A percentile compares a stretch with the other conserved stretches of the same genome.
phyloP scores from a whole-genome alignment of 495 filamentous ascomycete species.

The Mycothermus thermophilus region DNA sequence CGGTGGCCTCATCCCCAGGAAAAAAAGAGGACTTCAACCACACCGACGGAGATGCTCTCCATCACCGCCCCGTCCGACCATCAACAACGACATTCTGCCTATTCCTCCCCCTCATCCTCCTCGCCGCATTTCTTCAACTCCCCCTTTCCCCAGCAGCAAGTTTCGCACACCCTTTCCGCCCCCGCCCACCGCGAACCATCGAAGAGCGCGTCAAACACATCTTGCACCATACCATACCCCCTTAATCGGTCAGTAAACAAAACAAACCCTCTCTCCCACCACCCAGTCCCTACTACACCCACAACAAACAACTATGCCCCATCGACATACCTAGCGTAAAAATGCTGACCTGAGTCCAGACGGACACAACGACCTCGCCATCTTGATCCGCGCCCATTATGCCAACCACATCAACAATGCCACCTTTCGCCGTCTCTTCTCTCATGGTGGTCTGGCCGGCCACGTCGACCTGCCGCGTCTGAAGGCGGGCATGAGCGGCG shows the following conservation, averaged over 20 bases:
- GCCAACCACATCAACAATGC: constrained; percentile 64
- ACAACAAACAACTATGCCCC: neutral
- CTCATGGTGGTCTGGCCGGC: constrained; percentile 45
- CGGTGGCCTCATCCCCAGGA: too few relatives aligned
- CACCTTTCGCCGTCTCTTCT: constrained; percentile 58
- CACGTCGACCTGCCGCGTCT: constrained; percentile 71
- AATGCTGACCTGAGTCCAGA: constrained; percentile 35
- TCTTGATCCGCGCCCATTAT: constrained; percentile 51
- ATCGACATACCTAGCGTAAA: neutral
- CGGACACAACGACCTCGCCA: constrained; percentile 82
- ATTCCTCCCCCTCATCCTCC: too few relatives aligned
- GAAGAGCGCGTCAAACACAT: constrained; percentile 57
- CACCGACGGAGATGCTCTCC: too few relatives aligned
- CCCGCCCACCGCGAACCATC: constrained; percentile 25
- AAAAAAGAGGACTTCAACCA: too few relatives aligned
- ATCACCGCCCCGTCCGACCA: too few relatives aligned
- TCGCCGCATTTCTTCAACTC: too few relatives aligned
- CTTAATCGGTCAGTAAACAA: constrained; percentile 53
- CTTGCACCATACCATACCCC: constrained; percentile 52
- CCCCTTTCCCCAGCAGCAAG: too few relatives aligned
- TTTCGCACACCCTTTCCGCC: too few relatives aligned
- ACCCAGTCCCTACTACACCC: neutral
- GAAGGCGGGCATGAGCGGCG: constrained; percentile 45
- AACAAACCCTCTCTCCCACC: neutral
- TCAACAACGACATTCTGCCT: too few relatives aligned